Evolutionary conservation across 2,329 filamentous ascomycete species (phyloP), one percentile per base, ranked within the genome.

Genomic region (Phoma herbarum): DNA sequence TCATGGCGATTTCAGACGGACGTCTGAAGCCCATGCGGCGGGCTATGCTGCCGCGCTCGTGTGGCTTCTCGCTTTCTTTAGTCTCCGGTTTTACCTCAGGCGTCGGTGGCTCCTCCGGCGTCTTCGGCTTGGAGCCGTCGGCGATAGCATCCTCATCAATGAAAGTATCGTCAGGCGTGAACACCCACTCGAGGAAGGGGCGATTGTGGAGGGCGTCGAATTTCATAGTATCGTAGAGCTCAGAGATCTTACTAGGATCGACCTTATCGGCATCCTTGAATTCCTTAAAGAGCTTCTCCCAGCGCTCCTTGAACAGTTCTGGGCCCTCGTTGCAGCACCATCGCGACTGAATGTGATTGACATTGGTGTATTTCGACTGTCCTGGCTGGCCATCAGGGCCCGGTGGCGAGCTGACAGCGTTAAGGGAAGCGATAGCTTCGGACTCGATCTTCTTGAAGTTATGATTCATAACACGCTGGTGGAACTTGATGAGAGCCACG

Each of bases 161-260:
- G 79, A 96, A 91, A 58, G 83, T 84, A 69, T 87, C 88, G 31
- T 91, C 89, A 1, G 95, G 95, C 16, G 93, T 96, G 69, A 99
- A 99, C 0, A 97, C 90, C 92, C 95, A 98, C 77, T 99, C 95
- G 4, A 99, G 82, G 71, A 99, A 99, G 62, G 93, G 92, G 2
- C 95, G 88, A 74, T 99, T 99, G 78, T 99, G 96, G 14, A 99
- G 83, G 1, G 95, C 95, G 76, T 99, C 95, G 65, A 98, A 99
- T 78, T 99, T 99, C 95, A 99, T 98, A 20, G 94, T 98, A 77
- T 99, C 95, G 76, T 99, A 99, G 2, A 99, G 85, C 80, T 99
- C 95, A 5, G 93, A 97, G 62, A 99, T 94, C 81, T 99, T 99
- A 83, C 93, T 97, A 18, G 96, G 96, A 77, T 99, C 95, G 18